These are phyloP conservation scores for Lecanicillium sp. DNA, from an alignment of 2,329 filamentous ascomycete species.

Conservation along the genomic window DNA sequence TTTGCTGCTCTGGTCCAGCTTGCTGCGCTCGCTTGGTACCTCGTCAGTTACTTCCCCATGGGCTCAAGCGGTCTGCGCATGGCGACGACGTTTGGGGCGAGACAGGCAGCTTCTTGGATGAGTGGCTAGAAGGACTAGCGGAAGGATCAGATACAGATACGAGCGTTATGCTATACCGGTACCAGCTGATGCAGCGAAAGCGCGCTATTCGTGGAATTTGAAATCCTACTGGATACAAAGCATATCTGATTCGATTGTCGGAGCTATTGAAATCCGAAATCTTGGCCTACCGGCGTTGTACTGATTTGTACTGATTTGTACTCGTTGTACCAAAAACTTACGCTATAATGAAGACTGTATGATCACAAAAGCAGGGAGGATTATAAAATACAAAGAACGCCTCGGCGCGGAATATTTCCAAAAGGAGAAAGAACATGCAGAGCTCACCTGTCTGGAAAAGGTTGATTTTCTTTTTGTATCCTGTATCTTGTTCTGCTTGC, in stretches of 20 bases:
- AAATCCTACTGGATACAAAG: neutral
- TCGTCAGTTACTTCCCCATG: slow-evolving; percentile 98
- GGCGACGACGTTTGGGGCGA: slow-evolving; percentile 78
- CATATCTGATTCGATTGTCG: neutral
- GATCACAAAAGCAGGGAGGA: neutral
- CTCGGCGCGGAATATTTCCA: neutral
- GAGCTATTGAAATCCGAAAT: neutral
- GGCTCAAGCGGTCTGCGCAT: slow-evolving; percentile 81
- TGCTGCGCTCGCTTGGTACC: slow-evolving; percentile 80
- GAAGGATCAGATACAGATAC: too few relatives aligned
- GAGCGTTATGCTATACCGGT: too few relatives aligned
- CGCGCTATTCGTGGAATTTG: slow-evolving; percentile 1
- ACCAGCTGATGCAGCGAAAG: too few relatives aligned
- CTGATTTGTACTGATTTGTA: too few relatives aligned
- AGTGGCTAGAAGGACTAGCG: slow-evolving; percentile 63
- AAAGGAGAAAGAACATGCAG: too few relatives aligned
- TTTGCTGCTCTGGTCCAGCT: slow-evolving; percentile 80
- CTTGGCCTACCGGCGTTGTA: neutral
- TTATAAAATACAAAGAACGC: neutral
- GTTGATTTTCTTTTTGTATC: neutral
- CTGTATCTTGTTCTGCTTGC: neutral
- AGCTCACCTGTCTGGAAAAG: neutral
- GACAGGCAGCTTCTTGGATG: slow-evolving; percentile 84
- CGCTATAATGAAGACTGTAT: slow-evolving; percentile 9
- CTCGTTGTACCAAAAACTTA: slow-evolving; percentile 3